Base-by-base conservation (phyloP, 257 asterid genomes). In the Haberlea rhodopensis region DNA sequence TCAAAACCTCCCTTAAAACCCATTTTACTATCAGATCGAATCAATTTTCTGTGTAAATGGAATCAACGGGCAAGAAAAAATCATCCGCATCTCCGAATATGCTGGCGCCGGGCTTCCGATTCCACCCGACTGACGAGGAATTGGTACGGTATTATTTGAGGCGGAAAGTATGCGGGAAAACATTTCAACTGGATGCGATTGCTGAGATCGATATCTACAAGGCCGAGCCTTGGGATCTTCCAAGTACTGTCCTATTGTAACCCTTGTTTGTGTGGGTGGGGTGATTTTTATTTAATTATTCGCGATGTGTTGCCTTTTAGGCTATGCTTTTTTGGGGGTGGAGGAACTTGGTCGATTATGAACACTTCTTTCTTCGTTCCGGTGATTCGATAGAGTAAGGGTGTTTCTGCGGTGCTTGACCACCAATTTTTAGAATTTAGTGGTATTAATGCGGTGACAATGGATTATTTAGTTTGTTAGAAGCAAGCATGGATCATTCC, bases 211-310 rank as follows among this genome's bases (percentile, higher is more conserved):
- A 79, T 75, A 79, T 82, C 9, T 82, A 82, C 77, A 82, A 77
- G 71, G 72, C 69, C 49, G 88, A 82, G 71, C 88, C 88, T 16
- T 80, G 85, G 88, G 88, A 80, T 32, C 85, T 82, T 32, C 88
- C 88, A 8, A 80, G 88, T 82, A 62, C 21, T 43, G 2, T 20
- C 19, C 51, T 43, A 13, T 15, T 4, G 51, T 13, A 43, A 43
- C 20, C 51, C 51, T 43, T n/a, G n/a, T 13, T 34, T 34, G 2
- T 34, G 18, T 40, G 18, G 48, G 15, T 40, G 48, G 18, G 18
- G n/a, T n/a, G n/a, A n/a, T 11, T 40, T 43, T 43, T 2, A 19
- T 43, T 43, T 32, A 7, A 32, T 1, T n/a, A 32, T 8, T 32
- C 15, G 49, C 49, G 19, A 15, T 43, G 49, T 43, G 13, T 15